Conservation (phyloP, 2,329 filamentous ascomycete genomes). For the Monosporascus sp. region DNA sequence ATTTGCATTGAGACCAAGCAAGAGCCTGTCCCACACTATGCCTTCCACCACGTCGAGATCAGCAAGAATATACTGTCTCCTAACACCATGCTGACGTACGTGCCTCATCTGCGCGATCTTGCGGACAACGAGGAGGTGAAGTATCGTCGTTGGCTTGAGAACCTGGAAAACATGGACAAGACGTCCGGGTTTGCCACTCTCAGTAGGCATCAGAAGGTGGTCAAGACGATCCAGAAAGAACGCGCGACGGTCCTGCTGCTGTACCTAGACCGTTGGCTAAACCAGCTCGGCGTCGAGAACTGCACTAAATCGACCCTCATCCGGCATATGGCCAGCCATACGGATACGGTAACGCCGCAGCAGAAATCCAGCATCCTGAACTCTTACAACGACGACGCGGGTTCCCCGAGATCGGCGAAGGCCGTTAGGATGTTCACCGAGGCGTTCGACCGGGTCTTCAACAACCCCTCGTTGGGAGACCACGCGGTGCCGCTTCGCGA, state of each 20-base stretch:
- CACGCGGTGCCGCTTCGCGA: conserved; percentile 44
- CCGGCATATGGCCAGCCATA: conserved; percentile 45
- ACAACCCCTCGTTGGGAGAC: conserved; percentile 26
- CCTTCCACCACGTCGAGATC: conserved; percentile 56
- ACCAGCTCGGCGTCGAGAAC: conserved; percentile 42
- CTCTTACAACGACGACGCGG: conserved; percentile 38
- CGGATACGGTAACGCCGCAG: conserved; percentile 45
- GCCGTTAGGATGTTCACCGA: conserved; percentile 48
- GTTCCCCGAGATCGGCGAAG: conserved; percentile 36
- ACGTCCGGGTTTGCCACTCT: conserved; percentile 53
- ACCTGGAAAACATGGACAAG: conserved; percentile 52
- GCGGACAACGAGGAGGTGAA: conserved; percentile 50
- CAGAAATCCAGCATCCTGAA: conserved; percentile 49
- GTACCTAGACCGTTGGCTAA: conserved; percentile 51
- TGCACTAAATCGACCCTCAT: conserved; percentile 50
- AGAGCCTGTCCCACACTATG: conserved; percentile 51
- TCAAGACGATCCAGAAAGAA: conserved; percentile 45
- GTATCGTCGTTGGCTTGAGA: conserved; percentile 52
- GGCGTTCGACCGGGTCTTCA: conserved; percentile 53
- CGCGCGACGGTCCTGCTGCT: conserved; percentile 45
- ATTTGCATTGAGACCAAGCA: conserved; percentile 45
- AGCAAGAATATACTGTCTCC: conserved; percentile 55
- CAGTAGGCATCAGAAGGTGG: conserved; percentile 45
- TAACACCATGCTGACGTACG: conserved; percentile 56
- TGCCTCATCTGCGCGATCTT: conserved; percentile 54